Conservation (phyloP, 176 grass and related monocot genomes). For the Themeda triandra region DNA sequence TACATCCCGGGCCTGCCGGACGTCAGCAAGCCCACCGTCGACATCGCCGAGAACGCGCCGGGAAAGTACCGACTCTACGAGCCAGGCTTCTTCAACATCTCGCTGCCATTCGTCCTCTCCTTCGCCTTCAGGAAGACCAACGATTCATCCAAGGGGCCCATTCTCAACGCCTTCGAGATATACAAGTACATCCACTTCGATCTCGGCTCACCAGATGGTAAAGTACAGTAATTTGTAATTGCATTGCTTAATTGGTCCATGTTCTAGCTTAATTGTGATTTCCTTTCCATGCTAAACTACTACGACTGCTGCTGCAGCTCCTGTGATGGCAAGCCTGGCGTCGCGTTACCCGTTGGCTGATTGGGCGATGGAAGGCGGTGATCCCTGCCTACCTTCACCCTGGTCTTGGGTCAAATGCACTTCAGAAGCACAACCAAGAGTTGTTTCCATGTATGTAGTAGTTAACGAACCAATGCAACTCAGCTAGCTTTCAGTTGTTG, state of each 20-base stretch:
- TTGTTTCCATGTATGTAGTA: conserved; percentile 56
- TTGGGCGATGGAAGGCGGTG: conserved; percentile 73
- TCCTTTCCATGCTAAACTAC: too few species aligned
- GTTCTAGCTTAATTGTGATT: too few species aligned
- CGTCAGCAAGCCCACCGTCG: conserved; percentile 74
- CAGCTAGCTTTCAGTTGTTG: neutral
- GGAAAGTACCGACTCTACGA: conserved; percentile 80
- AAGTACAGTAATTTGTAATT: too few species aligned
- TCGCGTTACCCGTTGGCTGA: conserved; percentile 39
- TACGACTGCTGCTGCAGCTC: conserved; percentile 5
- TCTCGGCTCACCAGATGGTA: conserved; percentile 65
- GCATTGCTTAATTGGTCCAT: too few species aligned
- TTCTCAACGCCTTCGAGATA: conserved; percentile 86
- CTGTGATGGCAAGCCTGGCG: conserved; percentile 49
- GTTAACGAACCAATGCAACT: neutral
- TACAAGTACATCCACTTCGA: conserved; percentile 66
- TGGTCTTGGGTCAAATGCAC: conserved; percentile 86
- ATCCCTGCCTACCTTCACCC: conserved; percentile 71
- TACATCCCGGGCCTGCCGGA: conserved; percentile 57
- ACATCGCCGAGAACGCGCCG: conserved; percentile 79
- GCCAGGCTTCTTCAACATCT: conserved; percentile 68
- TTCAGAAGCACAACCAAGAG: conserved; percentile 45
- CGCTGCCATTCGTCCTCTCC: conserved; percentile 68
- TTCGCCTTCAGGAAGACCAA: conserved; percentile 78
- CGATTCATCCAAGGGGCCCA: conserved; percentile 72